These are phyloP conservation scores for Odonthalia washingtoniensis DNA, from an alignment of 31 red algal genomes.

Conservation along the genomic window DNA sequence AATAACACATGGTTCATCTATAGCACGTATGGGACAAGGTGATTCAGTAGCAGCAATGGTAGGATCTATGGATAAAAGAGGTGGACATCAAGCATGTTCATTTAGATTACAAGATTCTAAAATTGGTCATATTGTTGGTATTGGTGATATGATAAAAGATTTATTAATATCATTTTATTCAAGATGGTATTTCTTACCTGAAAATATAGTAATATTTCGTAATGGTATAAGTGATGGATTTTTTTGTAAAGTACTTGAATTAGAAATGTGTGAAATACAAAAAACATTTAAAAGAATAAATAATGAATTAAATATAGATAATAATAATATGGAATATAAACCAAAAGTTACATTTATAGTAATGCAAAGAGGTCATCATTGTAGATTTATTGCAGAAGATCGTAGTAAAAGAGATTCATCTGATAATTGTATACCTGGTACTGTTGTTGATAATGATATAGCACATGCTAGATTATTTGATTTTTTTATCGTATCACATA, in stretches of 20 bases:
- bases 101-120: conserved; percentile 67
- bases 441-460: conserved; percentile 62
- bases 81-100: conserved; percentile 48
- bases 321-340: conserved; percentile 17
- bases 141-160: conserved; percentile 48
- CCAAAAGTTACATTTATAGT: conserved; percentile 77
- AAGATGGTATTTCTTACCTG: conserved; percentile 58
- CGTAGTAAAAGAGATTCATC: conserved; percentile 35
- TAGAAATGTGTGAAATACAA: conserved; percentile 45
- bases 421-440: conserved; percentile 78
- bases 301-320: neutral
- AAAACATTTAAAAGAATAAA: neutral
- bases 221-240: conserved; percentile 77
- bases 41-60: conserved; percentile 65
- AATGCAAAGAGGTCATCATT: conserved; percentile 76
- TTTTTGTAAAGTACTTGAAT: conserved; percentile 58
- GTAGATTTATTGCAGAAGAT: conserved; percentile 61
- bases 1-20: conserved; percentile 53
- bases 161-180: conserved; percentile 40
- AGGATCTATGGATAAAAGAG: conserved; percentile 68
- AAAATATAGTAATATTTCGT: conserved; percentile 76
- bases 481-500: conserved; percentile 77
- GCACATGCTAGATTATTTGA: conserved; percentile 68
- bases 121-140: conserved; percentile 46
- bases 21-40: conserved; percentile 37